Conservation (phyloP, 2,329 filamentous ascomycete species). For the Sporothrix pallida region DNA sequence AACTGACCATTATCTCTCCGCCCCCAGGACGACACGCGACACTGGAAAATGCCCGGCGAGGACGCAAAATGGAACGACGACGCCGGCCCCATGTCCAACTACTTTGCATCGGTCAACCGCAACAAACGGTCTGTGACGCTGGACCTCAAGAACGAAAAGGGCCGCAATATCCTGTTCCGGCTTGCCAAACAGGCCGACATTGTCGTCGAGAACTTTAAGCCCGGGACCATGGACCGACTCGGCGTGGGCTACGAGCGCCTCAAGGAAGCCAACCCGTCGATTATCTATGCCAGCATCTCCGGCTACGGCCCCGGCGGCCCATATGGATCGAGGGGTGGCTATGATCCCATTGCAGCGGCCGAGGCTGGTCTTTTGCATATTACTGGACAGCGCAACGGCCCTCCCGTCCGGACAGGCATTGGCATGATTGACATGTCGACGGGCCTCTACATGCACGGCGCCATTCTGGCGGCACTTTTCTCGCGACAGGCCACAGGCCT, state of each 20-base stretch:
- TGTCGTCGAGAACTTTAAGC: conserved; percentile 95
- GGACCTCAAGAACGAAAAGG: conserved; percentile 84
- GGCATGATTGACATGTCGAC: conserved; percentile 96
- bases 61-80: conserved; percentile 77
- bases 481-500: conserved; percentile 72
- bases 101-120: conserved; percentile 89
- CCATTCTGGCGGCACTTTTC: conserved; percentile 90
- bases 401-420: conserved; percentile 95
- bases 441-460: conserved; percentile 91
- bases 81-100: conserved; percentile 79
- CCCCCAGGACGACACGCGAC: conserved; percentile 83
- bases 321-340: conserved; percentile 84
- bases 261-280: conserved; percentile 76
- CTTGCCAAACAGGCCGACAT: conserved; percentile 86
- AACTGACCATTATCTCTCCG: not conserved
- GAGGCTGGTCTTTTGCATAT: conserved; percentile 99
- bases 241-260: conserved; percentile 85
- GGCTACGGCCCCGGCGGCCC: conserved; percentile 96
- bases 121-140: conserved; percentile 95
- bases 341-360: conserved; percentile 99
- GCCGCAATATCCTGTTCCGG: conserved; percentile 84
- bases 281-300: conserved; percentile 96
- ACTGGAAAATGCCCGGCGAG: conserved; percentile 81
- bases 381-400: conserved; percentile 83
- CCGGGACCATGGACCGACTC: conserved; percentile 90